Evolutionary conservation across 352 stramenopile genomes (phyloP).

Genomic region (Aphanomyces euteiches): DNA sequence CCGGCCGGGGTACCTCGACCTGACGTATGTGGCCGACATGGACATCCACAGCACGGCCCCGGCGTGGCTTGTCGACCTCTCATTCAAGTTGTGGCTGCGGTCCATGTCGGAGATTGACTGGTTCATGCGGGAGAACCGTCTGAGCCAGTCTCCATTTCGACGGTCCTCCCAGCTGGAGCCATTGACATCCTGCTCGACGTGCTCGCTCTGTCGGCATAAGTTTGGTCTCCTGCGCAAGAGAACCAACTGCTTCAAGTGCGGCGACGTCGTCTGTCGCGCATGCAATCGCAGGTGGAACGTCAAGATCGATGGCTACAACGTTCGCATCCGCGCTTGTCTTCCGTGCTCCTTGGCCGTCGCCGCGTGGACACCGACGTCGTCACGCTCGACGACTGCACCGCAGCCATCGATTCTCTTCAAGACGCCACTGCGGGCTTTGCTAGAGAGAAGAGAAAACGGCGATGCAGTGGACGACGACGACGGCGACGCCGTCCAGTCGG

Average conservation of each 20-base stretch:
- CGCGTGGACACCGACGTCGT: too few species aligned
- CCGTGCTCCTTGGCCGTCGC: too few species aligned
- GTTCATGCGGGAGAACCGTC: too few species aligned
- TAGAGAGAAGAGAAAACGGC: too few species aligned
- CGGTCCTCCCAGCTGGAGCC: neutral
- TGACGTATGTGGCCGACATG: conserved; percentile 6
- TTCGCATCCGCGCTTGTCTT: too few species aligned
- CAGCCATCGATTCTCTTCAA: too few species aligned
- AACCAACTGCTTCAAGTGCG: conserved; percentile 4
- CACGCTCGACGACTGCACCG: too few species aligned
- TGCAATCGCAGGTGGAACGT: too few species aligned
- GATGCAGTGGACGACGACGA: too few species aligned
- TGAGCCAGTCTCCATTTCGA: neutral
- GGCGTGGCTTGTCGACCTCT: neutral
- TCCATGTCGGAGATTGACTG: neutral
- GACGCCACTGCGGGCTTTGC: too few species aligned
- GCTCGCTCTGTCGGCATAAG: neutral
- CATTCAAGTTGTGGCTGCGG: neutral
- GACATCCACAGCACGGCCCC: neutral
- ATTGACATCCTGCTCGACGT: neutral
- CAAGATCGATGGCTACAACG: too few species aligned
- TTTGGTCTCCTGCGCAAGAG: conserved; percentile 12
- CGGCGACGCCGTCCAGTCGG: too few species aligned
- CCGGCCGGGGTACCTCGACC: neutral
- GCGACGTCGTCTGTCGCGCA: neutral